Evolutionary conservation across 768 basidiomycete genomes (phyloP), one percentile per base, ranked within the genome.

Genomic region (Gloeostereum incarnatum): DNA sequence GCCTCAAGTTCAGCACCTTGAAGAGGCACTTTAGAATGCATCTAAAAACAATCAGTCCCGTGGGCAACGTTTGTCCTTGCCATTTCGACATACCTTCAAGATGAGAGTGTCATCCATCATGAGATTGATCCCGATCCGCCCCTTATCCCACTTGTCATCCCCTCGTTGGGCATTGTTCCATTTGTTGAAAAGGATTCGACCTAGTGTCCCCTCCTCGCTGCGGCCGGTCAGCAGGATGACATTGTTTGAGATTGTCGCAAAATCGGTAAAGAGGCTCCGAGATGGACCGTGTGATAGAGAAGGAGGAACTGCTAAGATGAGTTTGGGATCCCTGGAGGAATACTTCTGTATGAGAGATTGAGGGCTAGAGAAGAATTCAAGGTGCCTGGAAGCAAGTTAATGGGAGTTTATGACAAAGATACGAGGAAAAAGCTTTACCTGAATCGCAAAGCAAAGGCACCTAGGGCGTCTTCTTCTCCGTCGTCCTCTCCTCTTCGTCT

Each of bases 281-380:
- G 92, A 93, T 6, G 88, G 82, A 2, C 94, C 94, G 50, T 97
- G 86, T 0, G 91, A 93, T 34, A 99, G 68, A 3, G 89, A 89
- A 1, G 89, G 81, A 2, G 96, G 96, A 19, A 94, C 84, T 0
- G 92, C 90, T 11, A 99, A 71, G 44, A 99, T 88, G 36, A 97
- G 72, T 54, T 98, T 98, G 0, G 96, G 91, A 41, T 87, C 78
- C 46, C 83, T 81, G 2, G 86, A 83, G 0, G 89, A 87, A 50
- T 92, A 86, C 7, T 77, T 79, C 43, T 87, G 76, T 32, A 84
- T 62, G 36, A 98, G 69, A 6, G 84, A 73, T 49, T 82, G 81
- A 6, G 89, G 81, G 44, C 78, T 86, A 3, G 81, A 67, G 61
- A 92, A 97, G 57, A 94, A 89, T 52, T 92, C 87, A n/a, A 99